Evolutionary conservation across 2,329 filamentous ascomycete genomes (phyloP).

Genomic region (Trichophyton benhamiae): DNA sequence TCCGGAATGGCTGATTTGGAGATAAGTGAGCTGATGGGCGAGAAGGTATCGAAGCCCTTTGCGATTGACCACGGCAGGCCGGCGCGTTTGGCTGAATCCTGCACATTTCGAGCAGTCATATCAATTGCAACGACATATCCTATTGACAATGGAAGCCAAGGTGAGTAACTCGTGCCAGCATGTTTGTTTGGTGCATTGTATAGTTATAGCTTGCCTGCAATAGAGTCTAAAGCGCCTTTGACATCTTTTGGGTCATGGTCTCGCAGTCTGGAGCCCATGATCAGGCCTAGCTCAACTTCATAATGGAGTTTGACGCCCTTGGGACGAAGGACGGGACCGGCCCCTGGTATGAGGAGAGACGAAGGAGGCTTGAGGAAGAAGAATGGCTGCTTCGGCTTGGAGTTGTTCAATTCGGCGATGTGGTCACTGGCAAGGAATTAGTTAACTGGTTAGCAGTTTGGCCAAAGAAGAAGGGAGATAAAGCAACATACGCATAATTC

Average conservation of each 20-base stretch:
- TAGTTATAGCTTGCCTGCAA: constrained; percentile 47
- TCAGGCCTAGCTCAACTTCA: constrained; percentile 83
- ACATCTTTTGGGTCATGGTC: constrained; percentile 66
- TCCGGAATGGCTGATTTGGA: constrained; percentile 67
- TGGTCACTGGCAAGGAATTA: constrained; percentile 54
- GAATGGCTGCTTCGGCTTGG: constrained; percentile 84
- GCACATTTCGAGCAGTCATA: constrained; percentile 91
- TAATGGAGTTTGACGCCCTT: constrained; percentile 78
- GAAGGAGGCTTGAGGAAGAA: constrained; percentile 96
- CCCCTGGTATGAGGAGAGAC: constrained; percentile 66
- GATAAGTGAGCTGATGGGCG: constrained; percentile 73
- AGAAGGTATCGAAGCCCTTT: constrained; percentile 96
- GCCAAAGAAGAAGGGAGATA: background rate
- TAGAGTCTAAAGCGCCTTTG: constrained; percentile 64
- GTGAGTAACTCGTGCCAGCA: no score
- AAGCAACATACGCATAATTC: constrained; percentile 69
- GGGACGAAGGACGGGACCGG: constrained; percentile 70
- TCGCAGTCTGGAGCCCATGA: constrained; percentile 69
- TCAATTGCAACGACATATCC: constrained; percentile 87
- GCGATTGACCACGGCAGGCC: constrained; percentile 91
- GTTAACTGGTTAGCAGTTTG: background rate
- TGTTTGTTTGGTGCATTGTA: constrained; percentile 6
- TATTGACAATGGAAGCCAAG: constrained; percentile 22
- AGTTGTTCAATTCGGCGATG: constrained; percentile 79
- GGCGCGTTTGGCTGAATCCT: constrained; percentile 95